A percentile compares a stretch with the other conserved stretches of the same genome.
Evolutionary conservation across 345 rosid genomes (phyloP).

Genomic region (Adansonia digitata): DNA sequence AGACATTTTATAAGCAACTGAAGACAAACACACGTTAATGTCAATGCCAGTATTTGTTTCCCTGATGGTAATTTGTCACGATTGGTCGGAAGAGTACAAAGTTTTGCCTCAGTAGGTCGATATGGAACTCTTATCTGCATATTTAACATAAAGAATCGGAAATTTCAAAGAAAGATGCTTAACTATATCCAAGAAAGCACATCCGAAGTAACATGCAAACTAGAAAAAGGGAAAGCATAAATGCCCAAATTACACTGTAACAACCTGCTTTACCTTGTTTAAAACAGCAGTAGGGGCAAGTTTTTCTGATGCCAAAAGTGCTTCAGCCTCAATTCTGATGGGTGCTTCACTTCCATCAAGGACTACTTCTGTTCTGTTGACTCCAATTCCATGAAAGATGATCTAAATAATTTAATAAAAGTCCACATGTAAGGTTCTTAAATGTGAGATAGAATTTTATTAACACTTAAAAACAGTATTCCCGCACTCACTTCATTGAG

Average conservation of each 20-base stretch:
- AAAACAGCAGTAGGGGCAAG: slow-evolving; percentile 71
- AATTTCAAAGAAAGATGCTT: not conserved
- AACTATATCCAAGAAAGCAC: slow-evolving; percentile 10
- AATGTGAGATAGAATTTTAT: not conserved
- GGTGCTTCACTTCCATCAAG: slow-evolving; percentile 99
- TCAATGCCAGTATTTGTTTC: slow-evolving; percentile 80
- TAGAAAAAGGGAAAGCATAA: slow-evolving; percentile 7
- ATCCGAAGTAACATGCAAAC: slow-evolving; percentile 14
- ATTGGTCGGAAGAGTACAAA: slow-evolving; percentile 52
- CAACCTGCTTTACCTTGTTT: slow-evolving; percentile 54
- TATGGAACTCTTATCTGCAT: slow-evolving; percentile 76
- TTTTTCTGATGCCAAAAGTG: slow-evolving; percentile 67
- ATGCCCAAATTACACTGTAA: not conserved
- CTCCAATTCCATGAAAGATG: slow-evolving; percentile 75
- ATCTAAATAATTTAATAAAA: slow-evolving; percentile 40
- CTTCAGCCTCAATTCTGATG: slow-evolving; percentile 73
- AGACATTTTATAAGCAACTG: not conserved
- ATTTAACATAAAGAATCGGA: slow-evolving; percentile 1
- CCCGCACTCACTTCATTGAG: not conserved
- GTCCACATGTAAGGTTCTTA: not conserved
- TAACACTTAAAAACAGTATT: not conserved
- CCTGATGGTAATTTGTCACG: slow-evolving; percentile 95
- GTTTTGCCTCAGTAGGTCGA: slow-evolving; percentile 77
- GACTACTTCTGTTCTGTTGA: slow-evolving; percentile 66
- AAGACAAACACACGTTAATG: slow-evolving; percentile 57